A percentile compares a stretch with the other conserved stretches of the same genome.
phyloP scores from a whole-genome alignment of 495 filamentous ascomycete genomes.

The Tuber indicum region DNA sequence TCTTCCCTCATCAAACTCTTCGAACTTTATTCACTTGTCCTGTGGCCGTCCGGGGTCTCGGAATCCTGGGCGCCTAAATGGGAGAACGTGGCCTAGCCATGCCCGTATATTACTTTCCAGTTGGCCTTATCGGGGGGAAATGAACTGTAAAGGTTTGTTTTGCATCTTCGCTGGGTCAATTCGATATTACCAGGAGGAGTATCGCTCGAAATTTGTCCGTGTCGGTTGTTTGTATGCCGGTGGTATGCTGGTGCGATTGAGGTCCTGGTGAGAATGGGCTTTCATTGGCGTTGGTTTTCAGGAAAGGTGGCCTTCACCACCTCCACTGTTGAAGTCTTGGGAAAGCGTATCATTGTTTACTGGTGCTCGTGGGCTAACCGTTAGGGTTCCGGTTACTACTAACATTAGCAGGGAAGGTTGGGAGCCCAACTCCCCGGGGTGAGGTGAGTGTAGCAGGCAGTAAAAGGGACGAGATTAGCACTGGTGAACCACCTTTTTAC shows the following conservation, averaged over 20 bases:
- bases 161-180: neutral
- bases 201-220: neutral
- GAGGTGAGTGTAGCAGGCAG: no score
- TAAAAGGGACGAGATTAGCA: no score
- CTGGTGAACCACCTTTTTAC: no score
- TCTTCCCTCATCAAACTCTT: neutral
- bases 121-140: neutral
- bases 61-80: neutral
- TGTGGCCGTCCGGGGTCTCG: neutral
- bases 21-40: neutral
- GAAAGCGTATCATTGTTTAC: no score
- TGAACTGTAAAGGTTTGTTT: neutral
- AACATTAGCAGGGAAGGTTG: no score
- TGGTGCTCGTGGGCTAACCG: no score
- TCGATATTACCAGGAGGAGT: neutral
- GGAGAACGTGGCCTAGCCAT: neutral
- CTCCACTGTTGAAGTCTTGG: neutral
- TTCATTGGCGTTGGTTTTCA: neutral
- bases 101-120: neutral
- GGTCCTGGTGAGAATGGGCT: neutral
- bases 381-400: no score
- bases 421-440: no score
- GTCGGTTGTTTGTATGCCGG: neutral
- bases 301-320: neutral
- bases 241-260: neutral